A percentile compares a stretch with the other conserved stretches of the same genome.
Conservation (phyloP, 1,284 basidiomycete genomes). For the Trichosporon inkin region DNA sequence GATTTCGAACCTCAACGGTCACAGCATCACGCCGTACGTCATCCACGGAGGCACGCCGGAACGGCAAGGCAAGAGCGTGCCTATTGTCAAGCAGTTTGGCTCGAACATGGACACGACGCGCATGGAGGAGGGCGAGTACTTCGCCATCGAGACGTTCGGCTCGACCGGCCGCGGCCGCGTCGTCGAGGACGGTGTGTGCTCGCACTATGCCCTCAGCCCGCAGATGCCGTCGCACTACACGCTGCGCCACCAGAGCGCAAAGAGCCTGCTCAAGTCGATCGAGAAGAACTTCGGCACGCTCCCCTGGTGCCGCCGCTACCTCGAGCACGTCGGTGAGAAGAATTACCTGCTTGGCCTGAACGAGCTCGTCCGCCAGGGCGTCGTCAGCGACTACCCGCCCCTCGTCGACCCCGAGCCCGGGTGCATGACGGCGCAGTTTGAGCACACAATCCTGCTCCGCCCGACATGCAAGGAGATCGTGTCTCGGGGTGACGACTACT, state of each 20-base stretch:
- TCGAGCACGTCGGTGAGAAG: constrained; percentile 89
- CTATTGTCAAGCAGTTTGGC: constrained; percentile 75
- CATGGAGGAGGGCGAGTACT: constrained; percentile 99
- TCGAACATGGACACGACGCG: constrained; percentile 66
- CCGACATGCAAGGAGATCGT: constrained; percentile 94
- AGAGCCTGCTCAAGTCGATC: constrained; percentile 80
- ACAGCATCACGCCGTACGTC: constrained; percentile 80
- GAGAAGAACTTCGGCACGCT: constrained; percentile 91
- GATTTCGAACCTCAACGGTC: constrained; percentile 85
- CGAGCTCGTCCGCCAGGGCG: constrained; percentile 78
- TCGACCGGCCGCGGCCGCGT: constrained; percentile 91
- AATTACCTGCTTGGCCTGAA: constrained; percentile 90
- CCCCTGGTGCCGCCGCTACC: constrained; percentile 91
- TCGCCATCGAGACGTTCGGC: constrained; percentile 98
- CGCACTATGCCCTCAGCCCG: constrained; percentile 70
- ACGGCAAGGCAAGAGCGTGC: constrained; percentile 66
- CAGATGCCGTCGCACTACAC: constrained; percentile 38
- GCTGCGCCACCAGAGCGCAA: constrained; percentile 69
- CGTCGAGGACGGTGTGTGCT: constrained; percentile 88
- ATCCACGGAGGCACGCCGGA: constrained; percentile 66
- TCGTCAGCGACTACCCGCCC: constrained; percentile 94
- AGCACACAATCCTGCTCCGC: constrained; percentile 86
- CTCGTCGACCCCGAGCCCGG: constrained; percentile 65
- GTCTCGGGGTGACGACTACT: constrained; percentile 90
- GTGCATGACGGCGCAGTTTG: constrained; percentile 91